Evolutionary conservation across 108 stramenopile genomes (phyloP).

Genomic region (Cyclotella baltica): DNA sequence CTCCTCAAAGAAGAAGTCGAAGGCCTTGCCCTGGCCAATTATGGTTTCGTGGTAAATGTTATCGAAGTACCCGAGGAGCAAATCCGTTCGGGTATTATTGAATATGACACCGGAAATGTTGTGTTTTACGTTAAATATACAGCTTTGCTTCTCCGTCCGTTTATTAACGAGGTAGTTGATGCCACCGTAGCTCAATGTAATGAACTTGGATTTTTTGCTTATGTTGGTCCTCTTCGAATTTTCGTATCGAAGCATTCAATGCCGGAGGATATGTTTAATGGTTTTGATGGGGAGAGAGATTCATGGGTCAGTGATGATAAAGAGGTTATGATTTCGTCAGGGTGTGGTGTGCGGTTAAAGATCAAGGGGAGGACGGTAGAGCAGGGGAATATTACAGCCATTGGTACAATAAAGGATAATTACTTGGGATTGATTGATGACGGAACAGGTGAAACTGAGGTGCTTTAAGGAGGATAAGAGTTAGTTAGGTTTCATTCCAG

Average conservation of each 20-base stretch:
- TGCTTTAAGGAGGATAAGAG: slow-evolving; percentile 4
- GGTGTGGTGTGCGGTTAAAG: slow-evolving; percentile 90
- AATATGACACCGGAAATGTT: slow-evolving; percentile 93
- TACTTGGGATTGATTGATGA: slow-evolving; percentile 93
- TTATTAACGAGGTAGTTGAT: slow-evolving; percentile 93
- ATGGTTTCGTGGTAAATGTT: slow-evolving; percentile 94
- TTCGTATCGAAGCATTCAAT: slow-evolving; percentile 95
- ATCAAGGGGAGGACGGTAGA: slow-evolving; percentile 94
- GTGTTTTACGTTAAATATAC: slow-evolving; percentile 91
- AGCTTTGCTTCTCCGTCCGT: slow-evolving; percentile 88
- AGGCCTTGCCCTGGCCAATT: slow-evolving; percentile 90
- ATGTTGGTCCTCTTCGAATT: slow-evolving; percentile 89
- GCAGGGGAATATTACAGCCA: slow-evolving; percentile 91
- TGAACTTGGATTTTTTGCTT: slow-evolving; percentile 92
- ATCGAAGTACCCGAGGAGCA: slow-evolving; percentile 93
- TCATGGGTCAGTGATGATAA: slow-evolving; percentile 96
- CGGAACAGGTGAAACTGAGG: slow-evolving; percentile 62
- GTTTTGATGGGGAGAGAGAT: slow-evolving; percentile 90
- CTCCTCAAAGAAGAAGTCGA: slow-evolving; percentile 91
- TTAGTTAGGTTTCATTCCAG: too few relatives aligned
- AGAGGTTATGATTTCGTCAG: slow-evolving; percentile 89
- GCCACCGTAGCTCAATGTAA: slow-evolving; percentile 91
- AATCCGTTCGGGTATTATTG: slow-evolving; percentile 91
- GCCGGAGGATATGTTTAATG: slow-evolving; percentile 95
- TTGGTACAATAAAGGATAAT: slow-evolving; percentile 95